Conservation (phyloP, 306 rosid genomes). For the Ceratonia siliqua region DNA sequence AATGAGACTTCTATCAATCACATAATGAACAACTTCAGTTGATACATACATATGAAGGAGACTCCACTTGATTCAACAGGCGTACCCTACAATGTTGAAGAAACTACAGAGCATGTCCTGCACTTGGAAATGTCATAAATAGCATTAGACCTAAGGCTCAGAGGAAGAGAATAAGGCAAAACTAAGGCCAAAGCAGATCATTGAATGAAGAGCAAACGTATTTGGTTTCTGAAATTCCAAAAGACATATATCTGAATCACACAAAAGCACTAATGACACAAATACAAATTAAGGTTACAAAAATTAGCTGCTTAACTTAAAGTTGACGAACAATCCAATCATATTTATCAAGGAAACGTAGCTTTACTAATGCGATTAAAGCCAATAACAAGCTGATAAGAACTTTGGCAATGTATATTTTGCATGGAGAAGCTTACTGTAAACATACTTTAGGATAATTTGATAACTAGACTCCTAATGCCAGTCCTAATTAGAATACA, state of each 20-base stretch:
- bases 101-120: constrained; percentile 99
- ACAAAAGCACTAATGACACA: background rate
- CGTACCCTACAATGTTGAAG: constrained; percentile 93
- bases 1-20: constrained; percentile 33
- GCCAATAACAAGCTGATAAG: constrained; percentile 26
- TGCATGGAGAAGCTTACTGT: background rate
- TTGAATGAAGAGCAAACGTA: too few species aligned
- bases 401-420: background rate
- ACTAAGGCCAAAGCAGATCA: constrained; percentile 3
- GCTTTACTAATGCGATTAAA: background rate
- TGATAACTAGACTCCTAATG: constrained; percentile 20
- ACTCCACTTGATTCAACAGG: constrained; percentile 24
- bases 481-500: constrained; percentile 1
- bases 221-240: constrained; percentile 14
- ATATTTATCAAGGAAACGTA: constrained; percentile 10
- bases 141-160: constrained; percentile 32
- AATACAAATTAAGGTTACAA: background rate
- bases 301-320: constrained; percentile 2
- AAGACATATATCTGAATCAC: constrained; percentile 26
- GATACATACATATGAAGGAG: constrained; percentile 23
- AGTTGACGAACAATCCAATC: background rate
- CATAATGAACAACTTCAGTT: constrained; percentile 24
- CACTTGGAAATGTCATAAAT: constrained; percentile 37
- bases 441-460: background rate
- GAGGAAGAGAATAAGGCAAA: constrained; percentile 23